Base-by-base conservation (phyloP, 2,329 filamentous ascomycete species). In the Ploettnerulaceae sp. region DNA sequence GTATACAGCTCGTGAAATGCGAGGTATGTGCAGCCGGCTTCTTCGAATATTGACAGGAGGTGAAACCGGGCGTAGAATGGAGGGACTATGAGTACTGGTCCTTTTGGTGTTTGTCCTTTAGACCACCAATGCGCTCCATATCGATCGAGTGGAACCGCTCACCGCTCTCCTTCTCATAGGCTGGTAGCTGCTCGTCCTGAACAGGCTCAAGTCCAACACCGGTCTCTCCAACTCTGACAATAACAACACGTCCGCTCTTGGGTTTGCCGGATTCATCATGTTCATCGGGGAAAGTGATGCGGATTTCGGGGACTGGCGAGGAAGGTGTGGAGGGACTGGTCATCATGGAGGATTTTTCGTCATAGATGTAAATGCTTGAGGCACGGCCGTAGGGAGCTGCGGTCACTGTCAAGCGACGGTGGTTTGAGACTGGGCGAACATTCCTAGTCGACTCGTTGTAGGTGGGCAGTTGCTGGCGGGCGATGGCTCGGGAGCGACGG, bases 251-350 rank as follows among this genome's bases (percentile, higher is more conserved):
- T 25, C 91, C 91, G 56, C 84, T 89, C 71, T 86, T 86, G 59
- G 77, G 77, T 67, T 82, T 88, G 58, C 91, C 91, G 45, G 79
- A 72, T 57, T 89, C 86, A 63, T 96, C 90, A 58, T 94, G 84
- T 73, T 97, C 93, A 60, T 94, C 88, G 12, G 93, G 93, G 73
- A 98, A 97, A 26, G 93, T 97, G 67, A 98, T 95, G 69, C 90
- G 89, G 62, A 98, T 98, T 71, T 97, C 87, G 15, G 93, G 93
- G 21, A 97, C 77, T n/a, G 86, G 84, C 35, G 84, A 87, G 17
- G 90, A 86, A 12, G 88, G 84, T 53, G 81, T 84, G 50, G 77
- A 74, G 24, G 86, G 85, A 68, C 86, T 86, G 55, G 82, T 76
- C 57, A 91, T 80, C 69, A 94, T 82, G 55, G 81, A 81, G 64